phyloP scores from a whole-genome alignment of 169 alveolate species.

The Babesia ovis region DNA sequence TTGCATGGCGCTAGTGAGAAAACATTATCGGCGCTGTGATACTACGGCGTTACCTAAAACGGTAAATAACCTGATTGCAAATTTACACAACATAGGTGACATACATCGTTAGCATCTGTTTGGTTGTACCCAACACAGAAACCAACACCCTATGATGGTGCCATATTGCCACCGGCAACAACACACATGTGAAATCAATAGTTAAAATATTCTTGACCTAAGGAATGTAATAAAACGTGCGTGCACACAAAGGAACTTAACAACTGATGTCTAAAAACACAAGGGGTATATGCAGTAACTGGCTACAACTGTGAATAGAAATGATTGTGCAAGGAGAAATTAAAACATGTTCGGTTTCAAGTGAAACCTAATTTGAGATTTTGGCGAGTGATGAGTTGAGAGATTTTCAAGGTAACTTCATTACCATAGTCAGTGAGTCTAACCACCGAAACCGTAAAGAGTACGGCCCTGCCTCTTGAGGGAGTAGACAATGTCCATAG shows the following conservation, averaged over 20 bases:
- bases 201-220: no score
- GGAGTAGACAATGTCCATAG: conserved; percentile 98
- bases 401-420: conserved; percentile 17
- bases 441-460: conserved; percentile 99
- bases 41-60: no score
- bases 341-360: conserved; percentile 52
- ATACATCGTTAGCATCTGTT: no score
- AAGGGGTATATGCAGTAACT: no score
- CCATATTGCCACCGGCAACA: no score
- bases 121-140: no score
- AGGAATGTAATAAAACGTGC: neutral
- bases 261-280: neutral
- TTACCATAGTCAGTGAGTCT: conserved; percentile 49
- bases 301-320: neutral
- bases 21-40: no score
- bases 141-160: no score
- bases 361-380: conserved; percentile 65
- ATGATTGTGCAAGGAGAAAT: neutral
- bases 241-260: no score
- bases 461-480: conserved; percentile 99
- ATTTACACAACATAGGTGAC: neutral
- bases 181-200: no score
- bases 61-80: neutral
- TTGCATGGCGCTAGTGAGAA: no score
- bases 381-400: conserved; percentile 55